Base-by-base conservation (phyloP, 2,329 filamentous ascomycete species). In the Massarina eburnea region DNA sequence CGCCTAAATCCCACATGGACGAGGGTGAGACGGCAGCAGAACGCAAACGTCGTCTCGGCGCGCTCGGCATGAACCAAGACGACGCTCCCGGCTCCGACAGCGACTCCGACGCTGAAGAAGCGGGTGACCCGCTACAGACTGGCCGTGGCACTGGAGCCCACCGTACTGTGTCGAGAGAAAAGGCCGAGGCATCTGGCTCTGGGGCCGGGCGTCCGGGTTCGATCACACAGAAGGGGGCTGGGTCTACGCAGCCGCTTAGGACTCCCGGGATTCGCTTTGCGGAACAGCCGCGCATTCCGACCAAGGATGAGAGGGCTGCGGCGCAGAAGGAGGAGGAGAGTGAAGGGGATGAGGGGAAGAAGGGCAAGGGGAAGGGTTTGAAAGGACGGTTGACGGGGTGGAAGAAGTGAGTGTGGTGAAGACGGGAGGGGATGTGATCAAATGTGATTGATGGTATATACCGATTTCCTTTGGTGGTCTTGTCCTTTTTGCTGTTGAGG, bases 1-100 rank as follows among this genome's bases (percentile, higher is more conserved):
- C 32, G 14, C 61, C 54, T 14, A 55, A 56, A 33, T 43, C 40
- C 12, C 59, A 37, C 35, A 63, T 64, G 47, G 76, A 78, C 1
- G 75, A 74, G 26, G 76, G 73, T 26, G 88, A 91, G 70, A 91
- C 87, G 0, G 84, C 86, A 0, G 88, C 88, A 0, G 89, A 92
- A 68, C 77, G 85, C 45, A 79, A 86, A 32, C 77, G 89, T 42
- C 80, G 89, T 57, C 83, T 90, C 58, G 87, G 87, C 1, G 89
- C 88, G 1, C 72, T 92, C 1, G 87, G 88, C 8, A 75, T 87
- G 19, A 56, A 57, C 19, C 50, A 57, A 9, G 54, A 52, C 10
- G 59, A 63, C 19, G 49, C 62, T 6, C 49, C 57, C 21, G 22
- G 10, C 36, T n/a, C 22, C 1, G 30, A 39, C 1, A 55, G 60